These are phyloP conservation scores for Citrus sinensis DNA, from an alignment of 345 rosid species.

Conservation along the genomic window DVS_A1.0 CM039163.1:50362001-50362500, in stretches of 20 bases:
- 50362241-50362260: conserved; percentile 73
- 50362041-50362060: conserved; percentile 6
- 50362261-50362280: conserved; percentile 70
- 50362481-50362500: neutral
- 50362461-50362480: neutral
- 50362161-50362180: conserved; percentile 2
- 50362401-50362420: conserved; percentile 78
- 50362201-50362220: conserved; percentile 33
- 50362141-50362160: neutral
- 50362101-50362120: neutral
- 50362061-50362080: neutral
- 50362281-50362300: conserved; percentile 67
- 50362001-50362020: conserved; percentile 1
- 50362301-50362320: conserved; percentile 91
- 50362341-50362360: conserved; percentile 75
- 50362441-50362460: conserved; percentile 53
- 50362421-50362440: conserved; percentile 85
- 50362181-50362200: conserved; percentile 20
- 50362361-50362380: conserved; percentile 79
- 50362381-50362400: conserved; percentile 78
- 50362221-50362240: conserved; percentile 61
- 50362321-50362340: conserved; percentile 78
- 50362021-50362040: conserved; percentile 5
- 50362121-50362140: neutral
- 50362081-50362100: neutral